These are phyloP conservation scores for Pestalotiopsis sp. DNA, from an alignment of 2,329 filamentous ascomycete genomes.

Conservation along the genomic window DNA sequence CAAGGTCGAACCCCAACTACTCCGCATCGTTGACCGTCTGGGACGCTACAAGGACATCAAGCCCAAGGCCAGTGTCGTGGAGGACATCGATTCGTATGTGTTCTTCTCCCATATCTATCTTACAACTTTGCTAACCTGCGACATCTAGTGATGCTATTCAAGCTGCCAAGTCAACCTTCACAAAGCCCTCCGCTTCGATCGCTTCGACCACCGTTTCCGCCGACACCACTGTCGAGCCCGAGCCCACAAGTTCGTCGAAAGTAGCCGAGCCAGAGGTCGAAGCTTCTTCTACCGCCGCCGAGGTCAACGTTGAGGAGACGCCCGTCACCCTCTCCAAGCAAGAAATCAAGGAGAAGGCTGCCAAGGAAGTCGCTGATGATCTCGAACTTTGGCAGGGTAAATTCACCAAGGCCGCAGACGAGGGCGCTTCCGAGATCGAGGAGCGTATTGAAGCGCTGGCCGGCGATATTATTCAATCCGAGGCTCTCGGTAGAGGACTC, in stretches of 20 bases:
- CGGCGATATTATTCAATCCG: slow-evolving; percentile 56
- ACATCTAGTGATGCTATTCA: slow-evolving; percentile 17
- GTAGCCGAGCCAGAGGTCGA: slow-evolving; percentile 22
- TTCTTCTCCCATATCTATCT: not conserved
- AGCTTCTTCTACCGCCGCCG: slow-evolving; percentile 17
- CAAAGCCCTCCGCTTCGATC: slow-evolving; percentile 31
- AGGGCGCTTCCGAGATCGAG: slow-evolving; percentile 75
- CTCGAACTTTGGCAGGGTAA: slow-evolving; percentile 85
- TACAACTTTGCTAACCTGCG: not conserved
- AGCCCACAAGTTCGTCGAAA: slow-evolving; percentile 18
- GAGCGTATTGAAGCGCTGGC: slow-evolving; percentile 62
- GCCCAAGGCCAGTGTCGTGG: slow-evolving; percentile 29
- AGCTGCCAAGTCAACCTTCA: slow-evolving; percentile 37
- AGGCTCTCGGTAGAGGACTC: slow-evolving; percentile 66
- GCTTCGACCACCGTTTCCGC: slow-evolving; percentile 22
- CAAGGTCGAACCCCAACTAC: slow-evolving; percentile 92
- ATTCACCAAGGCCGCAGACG: slow-evolving; percentile 81
- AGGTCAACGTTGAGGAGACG: slow-evolving; percentile 21
- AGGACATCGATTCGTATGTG: slow-evolving; percentile 34
- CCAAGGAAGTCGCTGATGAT: slow-evolving; percentile 73
- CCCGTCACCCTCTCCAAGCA: slow-evolving; percentile 45
- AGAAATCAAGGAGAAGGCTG: slow-evolving; percentile 56
- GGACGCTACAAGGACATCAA: slow-evolving; percentile 66
- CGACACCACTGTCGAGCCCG: slow-evolving; percentile 22
- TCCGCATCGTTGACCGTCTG: slow-evolving; percentile 87